These are phyloP conservation scores for Suillus discolor DNA, from an alignment of 768 basidiomycete species.

Conservation along the genomic window DNA sequence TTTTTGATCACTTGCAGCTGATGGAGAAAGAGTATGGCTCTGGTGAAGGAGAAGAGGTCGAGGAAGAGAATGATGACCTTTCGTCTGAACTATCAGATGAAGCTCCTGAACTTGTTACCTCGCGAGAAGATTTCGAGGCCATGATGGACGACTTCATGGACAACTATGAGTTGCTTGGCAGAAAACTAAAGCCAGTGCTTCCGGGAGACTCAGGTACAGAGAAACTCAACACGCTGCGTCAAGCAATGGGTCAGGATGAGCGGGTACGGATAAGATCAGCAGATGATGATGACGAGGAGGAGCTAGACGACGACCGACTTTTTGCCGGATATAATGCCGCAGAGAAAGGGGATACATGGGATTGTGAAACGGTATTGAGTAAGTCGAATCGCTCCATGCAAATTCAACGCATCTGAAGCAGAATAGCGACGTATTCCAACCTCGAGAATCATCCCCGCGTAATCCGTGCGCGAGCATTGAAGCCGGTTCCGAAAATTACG, in stretches of 20 bases:
- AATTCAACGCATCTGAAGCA: conserved; percentile 14
- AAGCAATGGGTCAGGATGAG: conserved; percentile 72
- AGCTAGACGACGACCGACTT: conserved; percentile 48
- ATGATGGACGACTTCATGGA: conserved; percentile 95
- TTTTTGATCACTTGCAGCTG: conserved; percentile 43
- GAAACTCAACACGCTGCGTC: conserved; percentile 80
- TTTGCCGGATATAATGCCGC: conserved; percentile 38
- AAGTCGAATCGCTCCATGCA: conserved; percentile 32
- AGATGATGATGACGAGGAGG: conserved; percentile 49
- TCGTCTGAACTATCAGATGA: conserved; percentile 43
- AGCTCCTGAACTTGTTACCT: conserved; percentile 74
- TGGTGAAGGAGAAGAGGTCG: conserved; percentile 50
- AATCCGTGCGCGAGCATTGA: conserved; percentile 66
- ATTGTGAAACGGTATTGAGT: conserved; percentile 96
- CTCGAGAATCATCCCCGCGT: conserved; percentile 95
- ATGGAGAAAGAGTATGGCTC: conserved; percentile 80
- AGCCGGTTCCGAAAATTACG: conserved; percentile 60
- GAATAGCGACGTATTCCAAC: conserved; percentile 90
- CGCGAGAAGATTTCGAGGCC: conserved; percentile 84
- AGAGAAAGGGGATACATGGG: conserved; percentile 83
- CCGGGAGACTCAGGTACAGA: conserved; percentile 72
- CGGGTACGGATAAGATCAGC: conserved; percentile 49
- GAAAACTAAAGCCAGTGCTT: conserved; percentile 79
- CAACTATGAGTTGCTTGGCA: conserved; percentile 88
- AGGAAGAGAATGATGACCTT: conserved; percentile 42